Base-by-base conservation (phyloP, 305 asterid genomes). In the Rubia balearica region DNA sequence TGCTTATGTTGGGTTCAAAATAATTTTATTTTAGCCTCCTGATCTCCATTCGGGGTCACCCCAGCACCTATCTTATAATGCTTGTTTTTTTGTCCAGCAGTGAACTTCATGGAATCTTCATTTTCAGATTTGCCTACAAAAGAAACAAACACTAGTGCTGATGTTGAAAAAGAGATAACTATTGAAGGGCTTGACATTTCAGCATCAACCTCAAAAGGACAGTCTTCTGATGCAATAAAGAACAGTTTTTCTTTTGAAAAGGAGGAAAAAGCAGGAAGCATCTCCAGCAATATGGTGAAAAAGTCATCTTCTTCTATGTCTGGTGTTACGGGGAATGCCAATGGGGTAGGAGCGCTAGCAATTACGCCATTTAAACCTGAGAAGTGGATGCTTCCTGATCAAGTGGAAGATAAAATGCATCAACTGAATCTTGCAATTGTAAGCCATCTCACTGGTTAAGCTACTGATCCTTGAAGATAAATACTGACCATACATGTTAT, bases 371-470 rank as follows among this genome's bases (percentile, higher is more conserved):
- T 83, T 77, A 85, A 76, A 78, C 95, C 93, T 27, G 96, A 88
- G 87, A 73, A 79, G 71, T 85, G 92, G 95, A 86, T 85, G 94
- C 85, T 81, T 73, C 90, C 88, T 38, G 82, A 80, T 74, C 82
- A 81, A 71, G 63, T 60, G 61, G 88, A 87, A 79, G 87, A 80
- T 63, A 82, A 71, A 79, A 75, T 82, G 83, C 85, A 83, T 74
- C 98, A 95, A 73, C 87, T 95, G 57, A 95, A 91, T 87, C 96
- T 95, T 71, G 98, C 99, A 67, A 86, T 95, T 72, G 99, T 95
- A 87, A 82, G 90, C 77, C 41, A 67, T 56, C 65, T 7, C 9
- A 21, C 51, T 65, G 65, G 55, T 61, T 67, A 77, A 27, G 69
- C 61, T 70, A 36, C 61, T 72, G 6, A 10, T 42, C 53, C 53